Evolutionary conservation across 2,329 filamentous ascomycete genomes (phyloP), one percentile per base, ranked within the genome.

Genomic region (Exophiala sideris): DNA sequence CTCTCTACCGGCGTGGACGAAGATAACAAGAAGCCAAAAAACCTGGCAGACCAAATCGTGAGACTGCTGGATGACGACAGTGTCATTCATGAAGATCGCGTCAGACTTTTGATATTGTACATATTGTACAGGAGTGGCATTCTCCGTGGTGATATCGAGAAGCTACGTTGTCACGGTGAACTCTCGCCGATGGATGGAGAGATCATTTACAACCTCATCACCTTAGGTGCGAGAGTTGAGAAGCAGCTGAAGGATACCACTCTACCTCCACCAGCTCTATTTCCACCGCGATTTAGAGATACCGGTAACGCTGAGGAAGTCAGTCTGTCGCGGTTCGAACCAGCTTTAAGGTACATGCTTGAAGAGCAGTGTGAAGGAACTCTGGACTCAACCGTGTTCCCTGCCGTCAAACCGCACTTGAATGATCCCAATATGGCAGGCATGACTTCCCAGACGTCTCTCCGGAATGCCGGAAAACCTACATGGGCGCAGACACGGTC

Each of bases 1-100:
- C 79, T 99, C 61, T 88, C 91, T 8, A 97, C 94, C 0, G 94
- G 94, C 0, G 75, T 96, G 4, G 94, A 97, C 64, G 92, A 97
- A 71, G 91, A 96, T 66, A 88, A 87, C 66, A 86, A 87, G 65
- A 95, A 94, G 68, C 88, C 92, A 8, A 96, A 95, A 72, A 90
- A 95, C 65, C 74, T 96, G 45, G 84, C 91, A 24, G 89, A 94
- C 61, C 85, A 95, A 60, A 79, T 97, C 12, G 87, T 95, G 29
- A 85, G 89, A 16, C 79, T 96, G n/a, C 73, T 99, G 9, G 94
- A 97, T 67, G 90, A 96, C 64, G 86, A 90, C 11, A 81, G 81
- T 21, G 81, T 96, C 29, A 77, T 77, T 2, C 80, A 81, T 9
- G 73, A 84, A 4, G 92, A 97, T 67, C 84, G 94, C 38, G 74